Evolutionary conservation across 2,329 filamentous ascomycete genomes (phyloP).

Genomic region (Epicoccum nigrum): DNA sequence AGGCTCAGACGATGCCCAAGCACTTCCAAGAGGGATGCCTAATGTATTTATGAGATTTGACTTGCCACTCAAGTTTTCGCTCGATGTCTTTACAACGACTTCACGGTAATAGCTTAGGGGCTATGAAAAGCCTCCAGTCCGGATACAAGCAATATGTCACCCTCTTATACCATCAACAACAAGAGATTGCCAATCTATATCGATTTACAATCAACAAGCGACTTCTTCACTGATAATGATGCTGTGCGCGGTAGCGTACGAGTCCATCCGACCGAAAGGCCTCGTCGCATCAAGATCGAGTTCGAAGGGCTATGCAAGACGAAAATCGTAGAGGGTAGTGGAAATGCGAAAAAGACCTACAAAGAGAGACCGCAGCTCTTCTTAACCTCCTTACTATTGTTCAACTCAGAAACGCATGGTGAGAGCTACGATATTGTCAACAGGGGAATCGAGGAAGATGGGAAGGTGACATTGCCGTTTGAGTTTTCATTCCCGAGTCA

Average conservation of each 20-base stretch:
- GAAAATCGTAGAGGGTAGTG: neutral
- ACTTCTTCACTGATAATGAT: neutral
- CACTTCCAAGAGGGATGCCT: neutral
- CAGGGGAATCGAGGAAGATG: neutral
- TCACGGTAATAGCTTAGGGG: neutral
- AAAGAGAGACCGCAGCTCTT: neutral
- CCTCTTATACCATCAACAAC: neutral
- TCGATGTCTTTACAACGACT: neutral
- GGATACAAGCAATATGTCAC: neutral
- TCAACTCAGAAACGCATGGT: neutral
- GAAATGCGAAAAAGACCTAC: neutral
- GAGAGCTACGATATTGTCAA: neutral
- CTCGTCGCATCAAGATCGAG: neutral
- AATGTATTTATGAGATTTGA: neutral
- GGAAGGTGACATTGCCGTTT: slow-evolving; percentile 1
- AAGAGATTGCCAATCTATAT: neutral
- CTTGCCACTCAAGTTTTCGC: too few relatives aligned
- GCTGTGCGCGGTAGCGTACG: neutral
- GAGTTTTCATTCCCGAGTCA: neutral
- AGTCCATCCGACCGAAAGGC: neutral
- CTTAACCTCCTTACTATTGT: neutral
- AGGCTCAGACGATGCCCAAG: too few relatives aligned
- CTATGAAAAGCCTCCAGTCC: neutral
- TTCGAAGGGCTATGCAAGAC: neutral
- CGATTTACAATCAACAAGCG: neutral